A percentile compares a stretch with the other conserved stretches of the same genome.
phyloP scores from a whole-genome alignment of 202 grass and related monocot genomes.

The Digitaria exilis region DNA sequence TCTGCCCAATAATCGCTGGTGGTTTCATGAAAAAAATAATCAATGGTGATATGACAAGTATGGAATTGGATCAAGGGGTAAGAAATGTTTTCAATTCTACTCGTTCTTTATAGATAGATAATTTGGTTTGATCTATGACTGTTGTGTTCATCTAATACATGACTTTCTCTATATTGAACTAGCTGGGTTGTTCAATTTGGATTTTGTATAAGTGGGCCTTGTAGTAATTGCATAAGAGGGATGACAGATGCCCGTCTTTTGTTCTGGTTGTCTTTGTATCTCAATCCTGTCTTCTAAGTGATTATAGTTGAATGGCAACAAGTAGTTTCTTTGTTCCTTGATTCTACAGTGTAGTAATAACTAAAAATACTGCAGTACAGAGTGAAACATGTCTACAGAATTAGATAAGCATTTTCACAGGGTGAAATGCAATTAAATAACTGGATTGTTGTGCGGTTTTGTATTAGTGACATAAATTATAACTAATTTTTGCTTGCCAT shows the following conservation, averaged over 20 bases:
- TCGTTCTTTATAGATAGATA: too few relatives aligned
- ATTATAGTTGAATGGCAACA: background rate
- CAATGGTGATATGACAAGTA: background rate
- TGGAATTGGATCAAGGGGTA: background rate
- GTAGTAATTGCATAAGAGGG: background rate
- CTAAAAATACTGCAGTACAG: background rate
- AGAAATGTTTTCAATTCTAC: too few relatives aligned
- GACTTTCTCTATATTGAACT: background rate
- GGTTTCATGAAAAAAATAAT: too few relatives aligned
- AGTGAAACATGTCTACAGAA: background rate
- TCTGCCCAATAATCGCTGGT: conserved; percentile 21
- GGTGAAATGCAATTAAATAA: background rate
- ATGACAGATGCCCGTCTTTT: background rate
- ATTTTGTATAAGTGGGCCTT: background rate
- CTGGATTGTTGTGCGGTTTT: background rate
- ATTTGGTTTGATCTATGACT: background rate
- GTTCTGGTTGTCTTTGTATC: background rate
- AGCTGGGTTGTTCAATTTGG: background rate
- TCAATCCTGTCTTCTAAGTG: too few relatives aligned
- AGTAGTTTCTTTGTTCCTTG: background rate
- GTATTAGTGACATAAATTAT: background rate
- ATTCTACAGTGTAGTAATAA: background rate
- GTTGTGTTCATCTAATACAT: background rate
- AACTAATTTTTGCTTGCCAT: background rate
- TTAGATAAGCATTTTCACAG: background rate